Evolutionary conservation across 352 stramenopile species (phyloP).

Genomic region (Globisporangium perplexum): DNA sequence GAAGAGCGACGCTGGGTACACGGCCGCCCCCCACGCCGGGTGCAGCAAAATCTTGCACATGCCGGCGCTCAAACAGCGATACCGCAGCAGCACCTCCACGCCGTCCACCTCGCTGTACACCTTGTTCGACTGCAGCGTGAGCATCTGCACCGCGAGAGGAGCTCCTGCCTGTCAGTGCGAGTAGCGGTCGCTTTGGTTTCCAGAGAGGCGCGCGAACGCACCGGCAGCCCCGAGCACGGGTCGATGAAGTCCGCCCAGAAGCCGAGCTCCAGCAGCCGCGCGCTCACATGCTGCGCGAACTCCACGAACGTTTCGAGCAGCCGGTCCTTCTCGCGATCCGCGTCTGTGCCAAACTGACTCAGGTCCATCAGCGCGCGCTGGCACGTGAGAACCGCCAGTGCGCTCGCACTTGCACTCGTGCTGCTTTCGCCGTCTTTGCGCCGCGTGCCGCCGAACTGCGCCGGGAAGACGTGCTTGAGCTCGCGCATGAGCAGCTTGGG

Average conservation of each 20-base stretch:
- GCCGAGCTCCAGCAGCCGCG: conserved; percentile 61
- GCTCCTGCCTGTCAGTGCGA: background rate
- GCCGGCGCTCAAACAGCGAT: conserved; percentile 83
- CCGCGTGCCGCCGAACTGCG: conserved; percentile 30
- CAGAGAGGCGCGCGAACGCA: conserved; percentile 25
- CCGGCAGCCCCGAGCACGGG: conserved; percentile 93
- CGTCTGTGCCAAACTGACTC: conserved; percentile 91
- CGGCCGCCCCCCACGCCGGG: conserved; percentile 91
- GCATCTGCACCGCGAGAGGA: conserved; percentile 58
- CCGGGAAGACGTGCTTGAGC: conserved; percentile 77
- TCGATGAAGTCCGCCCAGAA: conserved; percentile 98
- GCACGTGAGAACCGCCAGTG: conserved; percentile 92
- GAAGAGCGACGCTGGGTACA: conserved; percentile 97
- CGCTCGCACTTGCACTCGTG: background rate
- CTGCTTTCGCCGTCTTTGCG: background rate
- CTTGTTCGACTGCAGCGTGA: conserved; percentile 89
- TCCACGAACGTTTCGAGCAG: conserved; percentile 94
- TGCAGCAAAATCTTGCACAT: conserved; percentile 97
- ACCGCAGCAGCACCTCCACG: conserved; percentile 86
- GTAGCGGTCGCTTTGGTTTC: background rate
- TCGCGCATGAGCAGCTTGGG: conserved; percentile 70
- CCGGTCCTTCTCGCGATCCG: conserved; percentile 94
- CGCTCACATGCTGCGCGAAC: conserved; percentile 87
- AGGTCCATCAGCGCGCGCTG: conserved; percentile 93
- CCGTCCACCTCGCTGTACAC: conserved; percentile 96